Base-by-base conservation (phyloP, 2,329 filamentous ascomycete genomes). In the Kalmusia sp. region DNA sequence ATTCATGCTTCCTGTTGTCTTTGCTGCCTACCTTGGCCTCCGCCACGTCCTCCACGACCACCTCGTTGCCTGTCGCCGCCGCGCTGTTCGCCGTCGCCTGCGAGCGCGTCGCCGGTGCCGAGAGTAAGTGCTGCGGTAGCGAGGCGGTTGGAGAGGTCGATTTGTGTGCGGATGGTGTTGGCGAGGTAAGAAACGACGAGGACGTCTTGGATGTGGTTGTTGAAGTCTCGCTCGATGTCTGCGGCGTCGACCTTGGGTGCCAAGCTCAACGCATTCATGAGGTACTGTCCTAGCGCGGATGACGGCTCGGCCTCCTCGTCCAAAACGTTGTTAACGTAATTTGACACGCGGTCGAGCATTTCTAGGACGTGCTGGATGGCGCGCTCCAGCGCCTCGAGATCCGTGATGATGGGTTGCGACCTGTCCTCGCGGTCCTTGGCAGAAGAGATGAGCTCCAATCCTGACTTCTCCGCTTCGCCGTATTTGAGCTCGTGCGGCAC, bases 191-290 rank as follows among this genome's bases (percentile, higher is more conserved):
- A 96, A 68, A 99, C 93, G 77, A 98, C 93, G 63, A 99, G 87
- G 57, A 99, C 93, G 76, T 99, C 95, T 82, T 99, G 95, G 77
- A 99, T 92, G 81, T 99, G 95, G 83, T 96, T 96, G 87, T 99
- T 99, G 86, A 99, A 99, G 82, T 98, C 93, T 74, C 89, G 85
- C 84, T 99, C 95, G 72, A 99, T 93, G 75, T 96, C 90, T 57
- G 87, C 84, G 31, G 89, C 82, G 69, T 96, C 91, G 57, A 98
- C 95, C 84, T 98, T 99, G 70, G 95, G 95, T 51, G 93, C 92
- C 59, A 99, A 82, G 40, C 91, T 93, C 59, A 99, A 85, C 33
- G 93, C 89, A 76, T 96, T 96, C 83, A 98, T 90, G 64, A 99
- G 83, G 79, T 92, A 96, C 79, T 99, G 96, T 63, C 93, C 95